Evolutionary conservation across 345 rosid genomes (phyloP).

Genomic region (Psidium friedrichsthalianum): DNA sequence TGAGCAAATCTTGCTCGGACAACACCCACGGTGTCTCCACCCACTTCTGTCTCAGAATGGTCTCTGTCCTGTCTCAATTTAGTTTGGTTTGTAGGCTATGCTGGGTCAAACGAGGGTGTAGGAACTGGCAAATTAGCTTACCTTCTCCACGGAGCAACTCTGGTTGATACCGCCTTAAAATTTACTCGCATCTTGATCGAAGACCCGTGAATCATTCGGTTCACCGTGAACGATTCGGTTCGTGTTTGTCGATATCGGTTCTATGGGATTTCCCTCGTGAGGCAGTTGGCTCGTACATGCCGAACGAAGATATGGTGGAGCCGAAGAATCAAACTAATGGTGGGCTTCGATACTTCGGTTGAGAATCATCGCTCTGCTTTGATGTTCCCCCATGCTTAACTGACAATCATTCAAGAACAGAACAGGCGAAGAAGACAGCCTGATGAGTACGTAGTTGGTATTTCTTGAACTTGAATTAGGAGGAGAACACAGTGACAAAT

Average conservation of each 20-base stretch:
- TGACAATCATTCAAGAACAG: neutral
- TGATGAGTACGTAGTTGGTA: neutral
- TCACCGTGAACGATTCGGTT: neutral
- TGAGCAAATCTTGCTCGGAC: neutral
- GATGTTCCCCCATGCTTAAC: neutral
- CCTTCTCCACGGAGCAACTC: too few species aligned
- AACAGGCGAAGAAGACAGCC: neutral
- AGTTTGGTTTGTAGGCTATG: neutral
- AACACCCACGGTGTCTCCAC: neutral
- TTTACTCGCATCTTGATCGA: too few species aligned
- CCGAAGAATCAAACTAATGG: neutral
- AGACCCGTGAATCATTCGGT: too few species aligned
- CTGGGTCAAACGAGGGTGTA: neutral
- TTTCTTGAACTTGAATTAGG: neutral
- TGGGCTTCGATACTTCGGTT: neutral
- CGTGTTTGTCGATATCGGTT: neutral
- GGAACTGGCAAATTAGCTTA: neutral
- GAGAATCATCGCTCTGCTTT: neutral
- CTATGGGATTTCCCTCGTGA: too few species aligned
- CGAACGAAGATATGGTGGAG: too few species aligned
- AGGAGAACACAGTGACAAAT: neutral
- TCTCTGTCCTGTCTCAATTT: neutral
- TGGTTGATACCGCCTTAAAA: too few species aligned
- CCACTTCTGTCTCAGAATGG: neutral
- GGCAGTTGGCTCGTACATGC: too few species aligned